Evolutionary conservation across 768 basidiomycete species (phyloP).

Genomic region (Tylopilus cervinicoccineus): DNA sequence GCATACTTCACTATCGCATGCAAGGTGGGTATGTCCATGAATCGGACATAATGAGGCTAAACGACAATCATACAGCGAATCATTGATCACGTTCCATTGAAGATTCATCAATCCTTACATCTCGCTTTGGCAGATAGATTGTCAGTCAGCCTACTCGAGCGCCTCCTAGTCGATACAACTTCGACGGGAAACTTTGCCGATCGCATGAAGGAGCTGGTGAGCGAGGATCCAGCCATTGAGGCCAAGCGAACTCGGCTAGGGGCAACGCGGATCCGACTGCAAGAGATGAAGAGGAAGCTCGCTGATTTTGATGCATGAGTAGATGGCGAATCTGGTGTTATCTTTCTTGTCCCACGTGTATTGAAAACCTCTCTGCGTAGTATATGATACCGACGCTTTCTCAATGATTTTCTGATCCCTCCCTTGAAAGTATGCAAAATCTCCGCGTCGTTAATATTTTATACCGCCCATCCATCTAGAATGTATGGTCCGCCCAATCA

Average conservation of each 20-base stretch:
- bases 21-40: constrained; percentile 36
- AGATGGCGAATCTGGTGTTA: neutral
- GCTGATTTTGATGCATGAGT: constrained; percentile 22
- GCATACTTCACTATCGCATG: constrained; percentile 55
- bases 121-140: constrained; percentile 35
- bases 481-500: too few relatives aligned
- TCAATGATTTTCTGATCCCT: neutral
- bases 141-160: constrained; percentile 33
- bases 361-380: neutral
- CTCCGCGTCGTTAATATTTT: too few relatives aligned
- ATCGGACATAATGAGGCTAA: neutral
- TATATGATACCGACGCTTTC: neutral
- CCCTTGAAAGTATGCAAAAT: too few relatives aligned
- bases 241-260: constrained; percentile 33
- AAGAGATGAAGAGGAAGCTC: constrained; percentile 38
- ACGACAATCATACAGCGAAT: constrained; percentile 38
- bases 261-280: constrained; percentile 33
- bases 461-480: too few relatives aligned
- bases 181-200: constrained; percentile 17
- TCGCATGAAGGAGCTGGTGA: constrained; percentile 39
- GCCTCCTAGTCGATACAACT: constrained; percentile 24
- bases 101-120: constrained; percentile 45
- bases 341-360: neutral
- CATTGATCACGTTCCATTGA: constrained; percentile 50
- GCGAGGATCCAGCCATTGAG: constrained; percentile 42